Evolutionary conservation across 2,329 filamentous ascomycete species (phyloP).

Genomic region (Colletotrichum lupini): DNA sequence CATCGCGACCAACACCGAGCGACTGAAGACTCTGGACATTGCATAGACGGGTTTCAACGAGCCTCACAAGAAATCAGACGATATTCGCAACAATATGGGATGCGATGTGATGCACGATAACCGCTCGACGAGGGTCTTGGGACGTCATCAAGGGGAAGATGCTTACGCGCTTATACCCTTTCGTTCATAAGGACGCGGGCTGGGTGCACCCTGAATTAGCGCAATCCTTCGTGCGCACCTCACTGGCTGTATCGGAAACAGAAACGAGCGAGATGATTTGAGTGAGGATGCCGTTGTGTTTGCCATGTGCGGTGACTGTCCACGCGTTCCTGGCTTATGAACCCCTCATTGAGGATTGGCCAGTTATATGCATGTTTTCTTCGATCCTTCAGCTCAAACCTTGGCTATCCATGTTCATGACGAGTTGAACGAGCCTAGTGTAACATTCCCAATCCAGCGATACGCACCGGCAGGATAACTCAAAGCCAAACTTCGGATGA

Average conservation of each 20-base stretch:
- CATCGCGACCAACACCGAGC: conserved; percentile 5
- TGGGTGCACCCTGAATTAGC: background rate
- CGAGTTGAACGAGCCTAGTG: background rate
- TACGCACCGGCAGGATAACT: background rate
- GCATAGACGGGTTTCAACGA: no score
- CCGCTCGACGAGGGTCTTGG: background rate
- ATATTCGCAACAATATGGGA: background rate
- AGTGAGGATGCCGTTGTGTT: background rate
- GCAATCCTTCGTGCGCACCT: background rate
- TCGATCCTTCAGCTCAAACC: no score
- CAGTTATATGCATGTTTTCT: no score
- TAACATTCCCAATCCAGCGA: background rate
- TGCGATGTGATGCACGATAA: background rate
- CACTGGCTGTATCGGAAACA: background rate
- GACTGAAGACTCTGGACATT: background rate
- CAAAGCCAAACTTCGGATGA: background rate
- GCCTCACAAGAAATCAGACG: no score
- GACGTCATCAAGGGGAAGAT: background rate
- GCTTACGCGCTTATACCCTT: no score
- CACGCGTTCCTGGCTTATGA: background rate
- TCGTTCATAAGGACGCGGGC: background rate
- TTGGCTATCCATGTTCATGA: background rate
- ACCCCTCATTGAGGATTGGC: background rate
- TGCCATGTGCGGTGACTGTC: background rate
- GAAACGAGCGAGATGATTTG: background rate